Percentiles rank a stretch among this genome's conserved stretches.
These are phyloP conservation scores for Fusarium pilosicola DNA, from an alignment of 2,329 filamentous ascomycete species.

Conservation along the genomic window DNA sequence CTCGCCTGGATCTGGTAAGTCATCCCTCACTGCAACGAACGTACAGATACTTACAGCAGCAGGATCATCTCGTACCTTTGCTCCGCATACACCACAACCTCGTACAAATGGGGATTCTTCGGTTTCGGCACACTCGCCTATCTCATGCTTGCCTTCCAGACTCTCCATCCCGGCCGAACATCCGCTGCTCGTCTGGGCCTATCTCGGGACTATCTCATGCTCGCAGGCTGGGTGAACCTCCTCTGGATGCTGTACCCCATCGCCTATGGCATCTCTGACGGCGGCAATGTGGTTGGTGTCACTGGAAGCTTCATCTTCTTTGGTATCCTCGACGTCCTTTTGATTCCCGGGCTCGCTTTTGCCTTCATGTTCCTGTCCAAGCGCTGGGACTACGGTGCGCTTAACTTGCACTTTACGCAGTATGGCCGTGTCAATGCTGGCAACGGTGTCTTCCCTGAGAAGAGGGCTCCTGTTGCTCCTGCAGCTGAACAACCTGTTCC, in stretches of 20 bases:
- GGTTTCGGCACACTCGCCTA: slow-evolving; percentile 62
- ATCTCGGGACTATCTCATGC: slow-evolving; percentile 55
- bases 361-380: slow-evolving; percentile 56
- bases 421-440: slow-evolving; percentile 60
- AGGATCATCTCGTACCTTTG: slow-evolving; percentile 60
- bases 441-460: slow-evolving; percentile 58
- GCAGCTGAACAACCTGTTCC: slow-evolving; percentile 14
- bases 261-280: slow-evolving; percentile 50
- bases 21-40: too few species aligned
- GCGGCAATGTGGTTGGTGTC: slow-evolving; percentile 29
- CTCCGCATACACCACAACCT: slow-evolving; percentile 57
- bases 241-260: slow-evolving; percentile 66
- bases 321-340: slow-evolving; percentile 61
- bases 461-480: slow-evolving; percentile 42
- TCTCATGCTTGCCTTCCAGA: slow-evolving; percentile 55
- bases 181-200: slow-evolving; percentile 55
- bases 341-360: slow-evolving; percentile 57
- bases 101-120: slow-evolving; percentile 69
- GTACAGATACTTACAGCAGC: background rate
- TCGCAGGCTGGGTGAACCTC: slow-evolving; percentile 60
- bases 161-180: slow-evolving; percentile 51
- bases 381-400: slow-evolving; percentile 61
- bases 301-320: slow-evolving; percentile 50
- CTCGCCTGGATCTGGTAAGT: slow-evolving; percentile 60
- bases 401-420: slow-evolving; percentile 66